These are phyloP conservation scores for Angomonas ambiguus DNA, from an alignment of 208 protist species.

Conservation along the genomic window DNA sequence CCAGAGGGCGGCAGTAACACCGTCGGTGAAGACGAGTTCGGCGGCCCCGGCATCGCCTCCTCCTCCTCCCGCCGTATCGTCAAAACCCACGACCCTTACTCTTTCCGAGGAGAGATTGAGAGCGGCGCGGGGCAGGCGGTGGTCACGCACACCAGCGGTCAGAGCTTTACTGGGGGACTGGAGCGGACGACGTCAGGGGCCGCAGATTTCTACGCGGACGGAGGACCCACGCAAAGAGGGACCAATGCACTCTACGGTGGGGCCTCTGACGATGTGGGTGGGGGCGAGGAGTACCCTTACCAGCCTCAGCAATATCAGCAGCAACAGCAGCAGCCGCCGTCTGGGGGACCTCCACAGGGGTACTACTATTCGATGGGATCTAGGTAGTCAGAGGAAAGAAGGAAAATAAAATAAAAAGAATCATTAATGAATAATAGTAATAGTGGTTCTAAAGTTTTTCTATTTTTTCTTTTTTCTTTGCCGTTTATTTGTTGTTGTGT, in stretches of 20 bases:
- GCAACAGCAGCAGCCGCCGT: no score
- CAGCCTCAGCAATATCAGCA: no score
- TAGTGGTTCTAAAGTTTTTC: neutral
- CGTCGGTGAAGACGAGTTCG: neutral
- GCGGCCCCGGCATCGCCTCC: neutral
- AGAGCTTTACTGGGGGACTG: neutral
- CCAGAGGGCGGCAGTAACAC: no score
- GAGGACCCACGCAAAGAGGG: neutral
- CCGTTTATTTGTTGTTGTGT: slow-evolving; percentile 8
- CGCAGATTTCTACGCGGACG: neutral
- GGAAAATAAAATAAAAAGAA: no score
- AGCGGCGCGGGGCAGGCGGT: no score
- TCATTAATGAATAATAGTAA: neutral
- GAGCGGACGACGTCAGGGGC: neutral
- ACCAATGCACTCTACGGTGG: neutral
- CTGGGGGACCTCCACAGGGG: neutral
- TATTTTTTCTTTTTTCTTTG: slow-evolving; percentile 6
- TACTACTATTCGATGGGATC: neutral
- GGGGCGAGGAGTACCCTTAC: no score
- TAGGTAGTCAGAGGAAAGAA: neutral
- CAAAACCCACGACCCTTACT: slow-evolving; percentile 11
- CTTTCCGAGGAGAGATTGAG: neutral
- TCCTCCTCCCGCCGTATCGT: neutral
- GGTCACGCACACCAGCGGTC: neutral
- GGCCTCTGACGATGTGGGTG: neutral